Conservation (phyloP, 352 stramenopile genomes). For the Sclerospora graminicola region DNA sequence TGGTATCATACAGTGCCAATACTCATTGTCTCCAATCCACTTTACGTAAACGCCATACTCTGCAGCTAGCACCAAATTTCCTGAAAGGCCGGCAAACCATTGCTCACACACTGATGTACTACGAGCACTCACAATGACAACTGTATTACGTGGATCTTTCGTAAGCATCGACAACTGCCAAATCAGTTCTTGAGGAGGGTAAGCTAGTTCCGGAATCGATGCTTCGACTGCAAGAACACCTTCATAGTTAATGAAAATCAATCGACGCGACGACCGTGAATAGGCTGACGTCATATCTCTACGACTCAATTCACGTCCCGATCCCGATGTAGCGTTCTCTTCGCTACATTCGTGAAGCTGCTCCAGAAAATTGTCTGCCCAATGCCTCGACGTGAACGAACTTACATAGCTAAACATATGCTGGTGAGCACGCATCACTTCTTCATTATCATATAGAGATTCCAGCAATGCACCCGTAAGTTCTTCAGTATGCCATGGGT, state of each 20-base stretch:
- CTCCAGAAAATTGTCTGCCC: conserved; percentile 72
- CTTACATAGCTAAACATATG: conserved; percentile 79
- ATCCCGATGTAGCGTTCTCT: conserved; percentile 56
- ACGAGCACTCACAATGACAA: conserved; percentile 62
- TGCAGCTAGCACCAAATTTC: conserved; percentile 55
- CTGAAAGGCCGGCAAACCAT: conserved; percentile 60
- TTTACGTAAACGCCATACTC: conserved; percentile 81
- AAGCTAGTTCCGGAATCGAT: conserved; percentile 81
- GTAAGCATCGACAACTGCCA: conserved; percentile 81
- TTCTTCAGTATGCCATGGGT: conserved; percentile 83
- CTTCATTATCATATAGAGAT: conserved; percentile 47
- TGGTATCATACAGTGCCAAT: conserved; percentile 71
- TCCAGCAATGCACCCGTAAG: conserved; percentile 40
- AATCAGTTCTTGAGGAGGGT: conserved; percentile 71
- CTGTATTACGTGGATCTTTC: conserved; percentile 59
- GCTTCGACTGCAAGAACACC: conserved; percentile 72
- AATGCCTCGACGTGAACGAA: conserved; percentile 65
- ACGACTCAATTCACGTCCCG: conserved; percentile 62
- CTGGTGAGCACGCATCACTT: conserved; percentile 63
- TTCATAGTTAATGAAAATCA: conserved; percentile 88
- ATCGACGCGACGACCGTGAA: conserved; percentile 42
- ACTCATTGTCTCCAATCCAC: conserved; percentile 46
- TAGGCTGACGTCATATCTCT: conserved; percentile 84
- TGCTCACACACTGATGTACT: conserved; percentile 67
- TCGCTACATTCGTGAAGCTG: conserved; percentile 69